Evolutionary conservation across 768 basidiomycete species (phyloP), one percentile per base, ranked within the genome.

Genomic region (Inosperma sp.): DNA sequence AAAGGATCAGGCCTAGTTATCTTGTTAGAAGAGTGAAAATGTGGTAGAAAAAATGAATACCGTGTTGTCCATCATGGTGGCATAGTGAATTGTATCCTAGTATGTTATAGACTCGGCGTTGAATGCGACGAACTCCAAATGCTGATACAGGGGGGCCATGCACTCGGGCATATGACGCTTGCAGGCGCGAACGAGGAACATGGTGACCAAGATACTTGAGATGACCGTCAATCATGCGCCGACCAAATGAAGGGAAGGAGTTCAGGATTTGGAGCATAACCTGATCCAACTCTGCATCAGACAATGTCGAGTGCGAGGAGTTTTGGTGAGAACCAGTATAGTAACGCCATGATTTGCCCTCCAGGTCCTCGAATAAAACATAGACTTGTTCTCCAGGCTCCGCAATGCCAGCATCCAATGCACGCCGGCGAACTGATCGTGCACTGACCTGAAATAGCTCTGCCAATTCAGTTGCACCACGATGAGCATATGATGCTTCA

Each of bases 81-180:
- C 57, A 58, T 8, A 75, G 60, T 3, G 69, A 65, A 51, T 73
- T 72, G 4, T 59, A 60, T 1, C 68, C 68, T 4, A 66, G 55
- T 4, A 73, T 71, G 1, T 49, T 48, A 52, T 75, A 75, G 2
- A 53, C 56, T 23, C 56, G 25, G 5, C 65, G 53, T 14, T 56
- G 27, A 22, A 71, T 69, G 7, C 48, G 33, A 9, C 59, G 58
- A 4, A 33, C 37, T 19, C 62, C 62, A 59, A 71, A 68, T 13
- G 40, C 33, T 6, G 23, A 22, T 1, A 34, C 45, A 12, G 60
- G 56, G 1, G 57, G 13, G 16, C 65, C 63, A 39, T 62, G 53
- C 9, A 66, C 62, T 13, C 63, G 22, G 3, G 30, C 30, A 40
- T 62, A 62, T 0, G 64, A 63, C 17, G 50, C 59, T n/a, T 48